These are phyloP conservation scores for Wickerhamomyces sp. DNA, from an alignment of 1,139 yeast genomes.

Conservation along the genomic window DNA sequence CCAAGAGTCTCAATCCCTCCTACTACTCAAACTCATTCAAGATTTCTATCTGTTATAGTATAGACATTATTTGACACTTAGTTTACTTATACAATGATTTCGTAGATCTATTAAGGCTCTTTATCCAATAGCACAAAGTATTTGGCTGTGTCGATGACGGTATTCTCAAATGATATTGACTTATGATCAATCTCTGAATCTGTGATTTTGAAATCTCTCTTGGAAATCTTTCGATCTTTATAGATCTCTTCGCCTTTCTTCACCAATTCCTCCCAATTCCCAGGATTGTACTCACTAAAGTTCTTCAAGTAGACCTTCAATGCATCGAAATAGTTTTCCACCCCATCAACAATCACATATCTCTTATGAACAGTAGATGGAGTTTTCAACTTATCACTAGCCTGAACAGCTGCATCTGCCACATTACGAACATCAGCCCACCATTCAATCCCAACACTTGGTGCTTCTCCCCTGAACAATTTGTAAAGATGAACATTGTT, in stretches of 20 bases:
- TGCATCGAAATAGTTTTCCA: conserved; percentile 5
- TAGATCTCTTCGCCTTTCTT: not conserved
- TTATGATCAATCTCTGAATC: conserved; percentile 3
- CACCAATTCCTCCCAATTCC: conserved; percentile 6
- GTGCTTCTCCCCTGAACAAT: conserved; percentile 2
- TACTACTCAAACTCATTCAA: conserved; percentile 3
- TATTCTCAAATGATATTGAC: conserved; percentile 2
- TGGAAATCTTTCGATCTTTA: conserved; percentile 2
- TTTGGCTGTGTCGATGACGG: conserved; percentile 1
- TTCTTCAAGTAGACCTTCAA: conserved; percentile 1
- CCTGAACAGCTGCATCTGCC: conserved; percentile 6
- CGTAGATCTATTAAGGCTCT: not conserved
- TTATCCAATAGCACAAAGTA: not conserved
- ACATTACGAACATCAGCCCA: conserved; percentile 8
- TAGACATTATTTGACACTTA: not conserved
- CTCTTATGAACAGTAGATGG: conserved; percentile 5
- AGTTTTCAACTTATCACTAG: conserved; percentile 2
- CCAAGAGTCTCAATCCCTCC: not conserved
- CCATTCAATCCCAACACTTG: conserved; percentile 6
- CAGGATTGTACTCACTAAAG: conserved; percentile 2
- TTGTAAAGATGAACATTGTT: conserved; percentile 2
- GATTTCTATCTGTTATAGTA: conserved; percentile 11
- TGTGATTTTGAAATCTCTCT: conserved; percentile 5
- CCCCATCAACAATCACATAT: conserved; percentile 10
- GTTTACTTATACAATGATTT: no score